phyloP scores from a whole-genome alignment of 2,329 filamentous ascomycete species.

The Botrytis cinerea region DNA sequence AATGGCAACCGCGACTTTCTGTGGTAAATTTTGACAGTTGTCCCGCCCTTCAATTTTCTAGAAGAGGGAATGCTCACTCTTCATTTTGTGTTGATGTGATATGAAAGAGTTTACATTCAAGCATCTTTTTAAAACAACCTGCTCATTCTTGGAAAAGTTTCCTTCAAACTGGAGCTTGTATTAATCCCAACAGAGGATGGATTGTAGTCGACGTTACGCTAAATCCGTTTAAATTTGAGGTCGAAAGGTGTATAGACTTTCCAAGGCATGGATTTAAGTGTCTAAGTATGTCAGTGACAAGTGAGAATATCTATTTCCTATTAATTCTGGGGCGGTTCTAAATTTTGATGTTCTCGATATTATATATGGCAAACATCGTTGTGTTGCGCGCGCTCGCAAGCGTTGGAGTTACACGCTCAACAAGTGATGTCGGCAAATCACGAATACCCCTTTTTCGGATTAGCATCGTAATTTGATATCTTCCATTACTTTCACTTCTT shows the following conservation, averaged over 20 bases:
- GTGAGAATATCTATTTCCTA: neutral
- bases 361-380: no score
- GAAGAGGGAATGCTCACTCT: no score
- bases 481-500: neutral
- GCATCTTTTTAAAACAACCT: neutral
- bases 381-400: neutral
- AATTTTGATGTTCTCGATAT: neutral
- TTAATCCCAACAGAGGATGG: neutral
- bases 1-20: no score
- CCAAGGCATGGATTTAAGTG: neutral
- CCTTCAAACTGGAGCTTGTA: neutral
- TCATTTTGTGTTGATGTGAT: neutral
- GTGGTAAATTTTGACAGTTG: no score
- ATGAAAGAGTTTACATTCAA: neutral
- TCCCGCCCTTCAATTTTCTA: no score
- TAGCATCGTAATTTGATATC: neutral
- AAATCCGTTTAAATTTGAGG: neutral
- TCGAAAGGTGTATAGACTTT: no score
- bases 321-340: no score
- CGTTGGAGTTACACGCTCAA: neutral
- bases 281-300: neutral
- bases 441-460: neutral
- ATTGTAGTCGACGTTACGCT: neutral
- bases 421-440: neutral
- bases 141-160: neutral